Percentiles rank a stretch among this genome's conserved stretches.
Conservation (phyloP, 805 yeast genomes). For the Kodamaea nitidulidarum region DNA sequence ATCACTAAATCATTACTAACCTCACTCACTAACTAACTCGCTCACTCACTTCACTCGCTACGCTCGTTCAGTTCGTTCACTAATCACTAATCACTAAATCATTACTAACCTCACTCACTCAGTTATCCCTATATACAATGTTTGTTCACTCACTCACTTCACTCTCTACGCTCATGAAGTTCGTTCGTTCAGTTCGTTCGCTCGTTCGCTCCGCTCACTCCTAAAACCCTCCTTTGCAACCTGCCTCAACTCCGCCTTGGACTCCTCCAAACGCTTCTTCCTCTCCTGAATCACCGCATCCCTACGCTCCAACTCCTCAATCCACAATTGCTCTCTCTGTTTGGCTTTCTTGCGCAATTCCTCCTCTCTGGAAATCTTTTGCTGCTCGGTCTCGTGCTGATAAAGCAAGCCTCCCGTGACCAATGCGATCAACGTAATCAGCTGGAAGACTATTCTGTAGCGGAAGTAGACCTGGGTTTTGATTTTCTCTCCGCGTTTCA, state of each 20-base stretch:
- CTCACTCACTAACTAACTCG: too few relatives aligned
- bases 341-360: constrained; percentile 72
- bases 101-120: too few relatives aligned
- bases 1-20: too few relatives aligned
- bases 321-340: constrained; percentile 82
- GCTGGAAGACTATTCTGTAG: constrained; percentile 86
- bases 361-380: constrained; percentile 57
- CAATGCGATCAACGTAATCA: constrained; percentile 75
- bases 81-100: too few relatives aligned
- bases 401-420: constrained; percentile 74
- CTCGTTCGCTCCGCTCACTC: constrained; percentile 15
- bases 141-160: too few relatives aligned
- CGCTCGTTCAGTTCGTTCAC: too few relatives aligned
- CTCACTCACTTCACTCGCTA: too few relatives aligned
- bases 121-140: too few relatives aligned
- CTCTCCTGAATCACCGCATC: constrained; percentile 69
- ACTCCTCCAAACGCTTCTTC: constrained; percentile 61
- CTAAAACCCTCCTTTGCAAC: constrained; percentile 34
- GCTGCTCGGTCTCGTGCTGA: constrained; percentile 47
- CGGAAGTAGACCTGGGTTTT: constrained; percentile 85
- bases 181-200: too few relatives aligned
- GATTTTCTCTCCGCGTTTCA: constrained; percentile 65
- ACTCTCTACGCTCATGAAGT: too few relatives aligned
- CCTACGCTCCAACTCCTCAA: constrained; percentile 83
- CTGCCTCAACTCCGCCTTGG: constrained; percentile 41